These are phyloP conservation scores for Saturnispora kantuleensis DNA, from an alignment of 805 yeast species.

Conservation along the genomic window DNA sequence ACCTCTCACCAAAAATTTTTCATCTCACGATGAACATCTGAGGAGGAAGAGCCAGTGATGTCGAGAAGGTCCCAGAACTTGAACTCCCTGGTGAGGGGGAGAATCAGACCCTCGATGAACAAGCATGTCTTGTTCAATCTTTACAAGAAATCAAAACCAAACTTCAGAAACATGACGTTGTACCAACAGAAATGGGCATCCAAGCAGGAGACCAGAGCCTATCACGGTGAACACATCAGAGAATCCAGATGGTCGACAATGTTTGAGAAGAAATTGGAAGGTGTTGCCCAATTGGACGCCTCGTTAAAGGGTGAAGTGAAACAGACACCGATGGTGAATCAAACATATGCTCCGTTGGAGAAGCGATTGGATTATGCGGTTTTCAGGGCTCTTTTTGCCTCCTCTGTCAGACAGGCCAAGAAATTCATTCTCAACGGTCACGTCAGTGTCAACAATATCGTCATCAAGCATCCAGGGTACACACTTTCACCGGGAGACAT, in stretches of 20 bases:
- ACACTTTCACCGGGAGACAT: constrained; percentile 77
- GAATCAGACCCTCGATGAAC: constrained; percentile 85
- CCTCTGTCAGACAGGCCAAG: constrained; percentile 89
- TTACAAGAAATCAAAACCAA: constrained; percentile 55
- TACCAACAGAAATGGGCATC: constrained; percentile 90
- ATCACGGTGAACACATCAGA: constrained; percentile 89
- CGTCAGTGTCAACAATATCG: constrained; percentile 78
- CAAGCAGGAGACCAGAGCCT: constrained; percentile 85
- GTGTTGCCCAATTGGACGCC: constrained; percentile 85
- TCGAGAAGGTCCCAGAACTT: constrained; percentile 24
- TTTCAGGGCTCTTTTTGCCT: constrained; percentile 87
- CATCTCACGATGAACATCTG: constrained; percentile 7
- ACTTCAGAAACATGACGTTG: constrained; percentile 52
- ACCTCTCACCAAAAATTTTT: background rate
- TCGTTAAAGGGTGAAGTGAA: constrained; percentile 52
- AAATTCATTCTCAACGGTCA: constrained; percentile 73
- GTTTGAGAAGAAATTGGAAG: constrained; percentile 62
- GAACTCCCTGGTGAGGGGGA: constrained; percentile 25
- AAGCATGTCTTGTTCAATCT: constrained; percentile 84
- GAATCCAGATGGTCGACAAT: constrained; percentile 71
- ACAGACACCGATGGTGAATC: constrained; percentile 72
- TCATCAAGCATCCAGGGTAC: constrained; percentile 69
- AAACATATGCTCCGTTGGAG: constrained; percentile 82
- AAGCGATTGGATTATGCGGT: constrained; percentile 83
- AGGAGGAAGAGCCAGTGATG: constrained; percentile 16